phyloP scores from a whole-genome alignment of 495 filamentous ascomycete genomes.

The Xylaria venustula region DNA sequence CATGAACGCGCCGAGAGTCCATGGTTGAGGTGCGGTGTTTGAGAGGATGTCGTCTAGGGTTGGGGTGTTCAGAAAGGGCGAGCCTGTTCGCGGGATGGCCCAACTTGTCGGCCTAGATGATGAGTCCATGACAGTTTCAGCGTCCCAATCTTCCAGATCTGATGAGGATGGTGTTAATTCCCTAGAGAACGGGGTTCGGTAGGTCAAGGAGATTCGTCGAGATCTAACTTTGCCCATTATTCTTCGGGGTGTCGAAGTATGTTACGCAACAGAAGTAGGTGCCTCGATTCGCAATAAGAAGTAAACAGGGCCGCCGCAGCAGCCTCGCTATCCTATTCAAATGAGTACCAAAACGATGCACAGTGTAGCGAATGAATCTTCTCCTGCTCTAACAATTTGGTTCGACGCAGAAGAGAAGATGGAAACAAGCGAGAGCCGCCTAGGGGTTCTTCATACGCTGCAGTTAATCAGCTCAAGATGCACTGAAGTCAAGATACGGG shows the following conservation, averaged over 20 bases:
- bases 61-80: slow-evolving; percentile 63
- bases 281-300: slow-evolving; percentile 1
- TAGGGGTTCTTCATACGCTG: not conserved
- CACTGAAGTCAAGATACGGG: not conserved
- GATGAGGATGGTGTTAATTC: slow-evolving; percentile 40
- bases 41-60: slow-evolving; percentile 84
- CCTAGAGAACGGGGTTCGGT: slow-evolving; percentile 35
- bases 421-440: not conserved
- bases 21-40: slow-evolving; percentile 83
- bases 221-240: slow-evolving; percentile 46
- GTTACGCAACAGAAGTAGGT: not conserved
- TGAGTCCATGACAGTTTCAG: slow-evolving; percentile 42
- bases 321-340: not conserved
- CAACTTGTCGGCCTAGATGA: slow-evolving; percentile 45
- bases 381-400: not conserved
- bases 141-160: slow-evolving; percentile 41
- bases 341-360: not conserved
- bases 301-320: not conserved
- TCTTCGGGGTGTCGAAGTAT: slow-evolving; percentile 22
- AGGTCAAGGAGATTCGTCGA: slow-evolving; percentile 40
- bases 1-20: slow-evolving; percentile 92
- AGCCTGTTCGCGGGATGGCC: slow-evolving; percentile 39
- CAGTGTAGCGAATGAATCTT: not conserved
- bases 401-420: not conserved
- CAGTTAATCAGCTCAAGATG: not conserved